Evolutionary conservation across 345 rosid species (phyloP).

Genomic region (Lumnitzera racemosa): DNA sequence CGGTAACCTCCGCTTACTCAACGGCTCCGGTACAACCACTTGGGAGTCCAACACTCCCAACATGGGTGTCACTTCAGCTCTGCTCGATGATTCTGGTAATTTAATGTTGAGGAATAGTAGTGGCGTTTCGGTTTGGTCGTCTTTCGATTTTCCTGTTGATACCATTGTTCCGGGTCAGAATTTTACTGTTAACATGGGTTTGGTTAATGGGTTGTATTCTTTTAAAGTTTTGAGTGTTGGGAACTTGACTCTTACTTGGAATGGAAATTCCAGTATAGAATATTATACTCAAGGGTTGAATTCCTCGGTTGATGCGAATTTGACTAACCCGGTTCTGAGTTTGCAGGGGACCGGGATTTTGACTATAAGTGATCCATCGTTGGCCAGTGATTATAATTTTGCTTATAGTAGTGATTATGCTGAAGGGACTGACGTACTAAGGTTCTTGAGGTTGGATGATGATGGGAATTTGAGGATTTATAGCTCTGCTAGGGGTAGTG

Average conservation of each 20-base stretch:
- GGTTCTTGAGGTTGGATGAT: constrained; percentile 46
- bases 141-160: constrained; percentile 42
- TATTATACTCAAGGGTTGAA: constrained; percentile 49
- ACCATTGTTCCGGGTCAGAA: constrained; percentile 44
- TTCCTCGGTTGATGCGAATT: constrained; percentile 28
- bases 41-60: constrained; percentile 46
- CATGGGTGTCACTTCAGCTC: constrained; percentile 39
- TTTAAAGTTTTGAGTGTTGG: constrained; percentile 34
- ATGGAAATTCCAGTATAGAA: constrained; percentile 17
- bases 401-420: constrained; percentile 55
- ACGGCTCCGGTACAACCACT: constrained; percentile 41
- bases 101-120: constrained; percentile 19
- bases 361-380: constrained; percentile 28
- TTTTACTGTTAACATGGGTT: constrained; percentile 14
- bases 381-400: constrained; percentile 14
- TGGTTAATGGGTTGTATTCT: constrained; percentile 41
- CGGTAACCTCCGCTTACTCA: constrained; percentile 52
- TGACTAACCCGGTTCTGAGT: constrained; percentile 21
- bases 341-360: constrained; percentile 40
- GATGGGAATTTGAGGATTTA: constrained; percentile 67
- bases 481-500: constrained; percentile 28
- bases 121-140: constrained; percentile 39
- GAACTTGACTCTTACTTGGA: constrained; percentile 43
- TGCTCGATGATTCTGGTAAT: constrained; percentile 45
- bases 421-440: constrained; percentile 37